Evolutionary conservation across 2,329 filamentous ascomycete species (phyloP).

Genomic region (Tolypocladium nubicola): DNA sequence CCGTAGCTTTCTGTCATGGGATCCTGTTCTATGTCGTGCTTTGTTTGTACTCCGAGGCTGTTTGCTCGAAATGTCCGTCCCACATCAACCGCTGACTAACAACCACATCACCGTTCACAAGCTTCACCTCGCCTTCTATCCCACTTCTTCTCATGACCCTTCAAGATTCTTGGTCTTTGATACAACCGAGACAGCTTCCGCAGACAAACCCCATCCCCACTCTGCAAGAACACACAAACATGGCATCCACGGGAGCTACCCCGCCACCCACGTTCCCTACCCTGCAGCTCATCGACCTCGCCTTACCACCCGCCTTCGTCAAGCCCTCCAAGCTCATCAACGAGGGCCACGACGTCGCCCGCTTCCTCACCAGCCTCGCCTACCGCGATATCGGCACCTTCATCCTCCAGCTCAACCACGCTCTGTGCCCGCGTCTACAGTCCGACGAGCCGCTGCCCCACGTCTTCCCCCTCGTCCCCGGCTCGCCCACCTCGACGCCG

Average conservation of each 20-base stretch:
- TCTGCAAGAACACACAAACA: background rate
- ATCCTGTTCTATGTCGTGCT: too few species aligned
- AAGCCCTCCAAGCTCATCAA: constrained; percentile 73
- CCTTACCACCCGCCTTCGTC: constrained; percentile 43
- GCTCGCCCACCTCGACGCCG: constrained; percentile 26
- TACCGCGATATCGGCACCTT: constrained; percentile 84
- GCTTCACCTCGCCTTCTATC: background rate
- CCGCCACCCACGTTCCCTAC: constrained; percentile 8
- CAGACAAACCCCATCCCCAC: background rate
- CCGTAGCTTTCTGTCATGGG: too few species aligned
- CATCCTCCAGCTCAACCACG: constrained; percentile 78
- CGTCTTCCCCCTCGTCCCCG: constrained; percentile 33
- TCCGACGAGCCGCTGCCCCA: constrained; percentile 15
- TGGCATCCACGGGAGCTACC: background rate
- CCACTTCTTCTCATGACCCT: too few species aligned
- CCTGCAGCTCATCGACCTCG: constrained; percentile 38
- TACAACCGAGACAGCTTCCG: background rate
- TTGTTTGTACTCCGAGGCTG: too few species aligned
- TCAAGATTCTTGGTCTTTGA: background rate
- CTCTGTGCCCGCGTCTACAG: constrained; percentile 63
- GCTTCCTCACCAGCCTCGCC: constrained; percentile 70
- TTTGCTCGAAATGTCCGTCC: background rate
- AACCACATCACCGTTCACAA: background rate
- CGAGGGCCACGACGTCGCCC: constrained; percentile 68
- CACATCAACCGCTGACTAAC: background rate